These are phyloP conservation scores for Meripilus lineatus DNA, from an alignment of 1,284 basidiomycete genomes.

Conservation along the genomic window DNA sequence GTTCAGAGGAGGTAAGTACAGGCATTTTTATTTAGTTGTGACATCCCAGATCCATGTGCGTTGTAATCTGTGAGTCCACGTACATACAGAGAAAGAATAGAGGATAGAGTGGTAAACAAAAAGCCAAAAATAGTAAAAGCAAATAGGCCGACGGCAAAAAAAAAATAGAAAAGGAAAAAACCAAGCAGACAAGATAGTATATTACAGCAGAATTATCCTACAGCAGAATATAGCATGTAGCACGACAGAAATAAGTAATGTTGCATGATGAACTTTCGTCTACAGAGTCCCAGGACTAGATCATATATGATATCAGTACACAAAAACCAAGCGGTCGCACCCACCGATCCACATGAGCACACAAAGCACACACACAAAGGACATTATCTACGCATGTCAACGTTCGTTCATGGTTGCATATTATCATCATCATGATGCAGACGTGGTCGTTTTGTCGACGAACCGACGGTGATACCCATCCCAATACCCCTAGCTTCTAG, in stretches of 20 bases:
- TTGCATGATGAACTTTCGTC: conserved; percentile 11
- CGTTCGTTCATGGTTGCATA: conserved; percentile 34
- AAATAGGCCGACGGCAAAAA: no score
- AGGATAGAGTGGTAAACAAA: no score
- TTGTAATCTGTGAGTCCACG: no score
- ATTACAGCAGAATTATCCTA: conserved; percentile 12
- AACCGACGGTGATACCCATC: conserved; percentile 43
- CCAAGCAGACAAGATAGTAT: conserved; percentile 3
- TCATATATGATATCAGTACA: conserved; percentile 3
- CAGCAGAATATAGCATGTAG: conserved; percentile 11
- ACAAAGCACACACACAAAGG: no score
- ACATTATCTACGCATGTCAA: background rate
- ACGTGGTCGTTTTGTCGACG: conserved; percentile 53
- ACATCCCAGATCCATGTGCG: no score
- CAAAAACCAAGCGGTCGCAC: no score
- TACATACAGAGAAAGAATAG: no score
- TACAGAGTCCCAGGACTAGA: conserved; percentile 9
- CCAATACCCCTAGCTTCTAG: conserved; percentile 72
- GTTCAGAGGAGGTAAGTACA: no score
- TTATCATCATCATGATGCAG: conserved; percentile 45
- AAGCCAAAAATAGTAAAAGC: no score
- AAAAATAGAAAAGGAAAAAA: no score
- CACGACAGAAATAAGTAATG: conserved; percentile 7
- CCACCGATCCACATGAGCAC: no score
- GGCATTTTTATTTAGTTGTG: no score